Conservation (phyloP, 2,329 filamentous ascomycete genomes). For the Atkinsonella hypoxylon region DNA sequence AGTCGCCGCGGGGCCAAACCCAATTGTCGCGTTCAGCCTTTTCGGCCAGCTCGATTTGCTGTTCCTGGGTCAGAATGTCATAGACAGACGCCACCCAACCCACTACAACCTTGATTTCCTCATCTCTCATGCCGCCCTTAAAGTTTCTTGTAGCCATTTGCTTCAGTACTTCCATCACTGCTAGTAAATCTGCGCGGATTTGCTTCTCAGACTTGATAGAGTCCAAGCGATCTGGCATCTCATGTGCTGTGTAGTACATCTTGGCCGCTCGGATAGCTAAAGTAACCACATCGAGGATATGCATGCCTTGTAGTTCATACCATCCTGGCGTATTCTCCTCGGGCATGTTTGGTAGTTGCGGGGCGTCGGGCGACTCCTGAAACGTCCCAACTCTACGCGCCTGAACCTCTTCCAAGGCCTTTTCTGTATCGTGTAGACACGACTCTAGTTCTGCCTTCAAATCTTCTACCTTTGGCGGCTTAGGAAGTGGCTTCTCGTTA, state of each 20-base stretch:
- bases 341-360: conserved; percentile 26
- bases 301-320: conserved; percentile 82
- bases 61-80: conserved; percentile 63
- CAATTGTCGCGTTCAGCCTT: conserved; percentile 57
- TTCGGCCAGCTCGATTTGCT: conserved; percentile 65
- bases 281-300: conserved; percentile 84
- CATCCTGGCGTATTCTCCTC: conserved; percentile 49
- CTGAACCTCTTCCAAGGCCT: conserved; percentile 51
- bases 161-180: conserved; percentile 82
- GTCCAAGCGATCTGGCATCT: conserved; percentile 73
- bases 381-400: conserved; percentile 22
- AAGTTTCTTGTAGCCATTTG: conserved; percentile 85
- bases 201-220: conserved; percentile 78
- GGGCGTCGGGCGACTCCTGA: conserved; percentile 15
- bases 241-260: conserved; percentile 90
- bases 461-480: conserved; percentile 70
- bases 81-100: conserved; percentile 72
- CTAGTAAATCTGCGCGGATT: conserved; percentile 71
- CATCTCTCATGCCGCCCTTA: conserved; percentile 63
- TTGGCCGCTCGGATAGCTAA: conserved; percentile 92
- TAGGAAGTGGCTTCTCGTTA: conserved; percentile 68
- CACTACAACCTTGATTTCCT: conserved; percentile 65
- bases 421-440: conserved; percentile 56
- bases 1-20: conserved; percentile 71
- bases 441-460: conserved; percentile 57